Evolutionary conservation across 2,329 filamentous ascomycete genomes (phyloP).

Genomic region (Fulvia fulva): DNA sequence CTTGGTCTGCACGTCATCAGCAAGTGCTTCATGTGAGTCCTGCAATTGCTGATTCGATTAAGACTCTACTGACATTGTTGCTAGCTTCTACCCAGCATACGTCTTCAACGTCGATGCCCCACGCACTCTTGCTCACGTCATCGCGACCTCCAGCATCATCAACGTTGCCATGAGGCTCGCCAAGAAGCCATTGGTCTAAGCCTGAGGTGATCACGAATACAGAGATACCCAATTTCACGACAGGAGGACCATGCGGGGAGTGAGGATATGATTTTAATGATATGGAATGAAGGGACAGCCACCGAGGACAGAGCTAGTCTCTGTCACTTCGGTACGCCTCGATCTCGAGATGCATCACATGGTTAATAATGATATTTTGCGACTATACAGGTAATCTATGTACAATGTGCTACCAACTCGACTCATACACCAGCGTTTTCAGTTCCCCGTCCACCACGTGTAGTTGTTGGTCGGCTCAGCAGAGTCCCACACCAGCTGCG

Average conservation of each 20-base stretch:
- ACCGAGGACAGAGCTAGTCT: too few species aligned
- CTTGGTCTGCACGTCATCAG: constrained; percentile 30
- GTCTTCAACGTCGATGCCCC: constrained; percentile 22
- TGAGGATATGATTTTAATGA: background rate
- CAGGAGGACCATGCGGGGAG: background rate
- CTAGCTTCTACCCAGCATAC: constrained; percentile 26
- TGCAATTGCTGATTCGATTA: background rate
- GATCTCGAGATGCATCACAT: background rate
- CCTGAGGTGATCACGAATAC: background rate
- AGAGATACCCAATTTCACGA: background rate
- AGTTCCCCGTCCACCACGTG: constrained; percentile 43
- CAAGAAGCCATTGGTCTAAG: constrained; percentile 23
- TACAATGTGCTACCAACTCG: background rate
- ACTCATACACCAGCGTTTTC: background rate
- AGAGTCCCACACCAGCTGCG: constrained; percentile 41
- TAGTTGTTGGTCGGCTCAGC: constrained; percentile 44
- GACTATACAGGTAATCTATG: background rate
- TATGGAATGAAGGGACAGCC: background rate
- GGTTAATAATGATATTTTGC: background rate
- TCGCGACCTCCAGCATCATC: constrained; percentile 28
- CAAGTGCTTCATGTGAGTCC: constrained; percentile 28
- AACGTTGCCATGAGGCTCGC: constrained; percentile 27
- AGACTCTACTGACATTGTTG: background rate
- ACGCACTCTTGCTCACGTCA: constrained; percentile 25
- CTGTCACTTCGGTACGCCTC: too few species aligned